Conservation (phyloP, 139 green algal species). For the Mychonastes homosphaera region DNA sequence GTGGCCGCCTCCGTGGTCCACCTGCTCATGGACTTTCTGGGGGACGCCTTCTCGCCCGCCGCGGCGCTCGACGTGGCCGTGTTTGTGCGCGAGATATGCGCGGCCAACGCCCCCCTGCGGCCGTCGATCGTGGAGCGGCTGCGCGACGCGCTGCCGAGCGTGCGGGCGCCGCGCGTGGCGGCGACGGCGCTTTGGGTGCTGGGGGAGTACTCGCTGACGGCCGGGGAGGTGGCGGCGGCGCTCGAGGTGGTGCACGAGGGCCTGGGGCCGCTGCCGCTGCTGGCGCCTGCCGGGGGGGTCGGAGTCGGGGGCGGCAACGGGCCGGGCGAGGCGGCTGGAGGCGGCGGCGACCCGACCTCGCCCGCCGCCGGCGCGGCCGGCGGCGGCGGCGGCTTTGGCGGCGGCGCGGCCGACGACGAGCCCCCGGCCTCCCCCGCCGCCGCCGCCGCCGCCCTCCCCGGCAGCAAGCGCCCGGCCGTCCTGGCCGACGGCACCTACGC, state of each 20-base stretch:
- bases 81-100: slow-evolving; percentile 91
- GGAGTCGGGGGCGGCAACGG: not conserved
- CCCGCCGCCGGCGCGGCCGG: not conserved
- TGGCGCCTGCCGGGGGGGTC: slow-evolving; percentile 11
- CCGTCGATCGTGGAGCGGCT: slow-evolving; percentile 73
- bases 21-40: slow-evolving; percentile 97
- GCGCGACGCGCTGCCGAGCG: slow-evolving; percentile 68
- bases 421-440: too few species aligned
- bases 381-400: not conserved
- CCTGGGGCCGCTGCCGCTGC: slow-evolving; percentile 67
- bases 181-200: slow-evolving; percentile 81
- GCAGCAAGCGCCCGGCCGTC: slow-evolving; percentile 70
- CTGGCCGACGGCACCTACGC: slow-evolving; percentile 96
- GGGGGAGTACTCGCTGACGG: slow-evolving; percentile 70
- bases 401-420: not conserved
- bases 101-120: slow-evolving; percentile 84
- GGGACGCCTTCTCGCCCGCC: slow-evolving; percentile 36
- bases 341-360: slow-evolving; percentile 4
- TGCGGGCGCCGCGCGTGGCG: slow-evolving; percentile 13
- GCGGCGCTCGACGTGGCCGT: slow-evolving; percentile 76
- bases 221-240: slow-evolving; percentile 56
- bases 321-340: not conserved
- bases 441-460: slow-evolving; percentile 3
- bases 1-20: slow-evolving; percentile 84
- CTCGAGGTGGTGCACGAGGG: slow-evolving; percentile 65